phyloP scores from a whole-genome alignment of 83 land plant genomes.

The Picea abies region DNA sequence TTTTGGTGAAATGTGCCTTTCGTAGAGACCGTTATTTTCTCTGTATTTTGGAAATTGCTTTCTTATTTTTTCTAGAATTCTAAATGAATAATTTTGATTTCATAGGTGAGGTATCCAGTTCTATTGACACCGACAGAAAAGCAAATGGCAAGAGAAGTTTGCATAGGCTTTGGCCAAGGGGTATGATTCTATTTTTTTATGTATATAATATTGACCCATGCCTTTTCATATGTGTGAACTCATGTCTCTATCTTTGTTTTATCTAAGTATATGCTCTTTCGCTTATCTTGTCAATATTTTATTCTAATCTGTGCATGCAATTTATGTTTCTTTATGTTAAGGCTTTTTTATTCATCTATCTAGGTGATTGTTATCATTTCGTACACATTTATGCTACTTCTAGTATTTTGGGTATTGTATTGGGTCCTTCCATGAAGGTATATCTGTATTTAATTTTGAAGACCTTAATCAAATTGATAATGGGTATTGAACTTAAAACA shows the following conservation, averaged over 20 bases:
- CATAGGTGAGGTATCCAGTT: constrained; percentile 96
- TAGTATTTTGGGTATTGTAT: too few species aligned
- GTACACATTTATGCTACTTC: not conserved
- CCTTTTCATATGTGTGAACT: not conserved
- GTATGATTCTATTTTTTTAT: constrained; percentile 39
- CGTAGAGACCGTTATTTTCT: not conserved
- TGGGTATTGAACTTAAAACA: too few species aligned
- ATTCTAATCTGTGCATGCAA: not conserved
- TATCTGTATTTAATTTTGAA: too few species aligned
- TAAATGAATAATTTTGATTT: not conserved
- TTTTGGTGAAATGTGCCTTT: not conserved
- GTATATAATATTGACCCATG: not conserved
- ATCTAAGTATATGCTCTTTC: not conserved
- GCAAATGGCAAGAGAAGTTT: constrained; percentile 98
- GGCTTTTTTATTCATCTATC: not conserved
- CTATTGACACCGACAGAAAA: constrained; percentile 93
- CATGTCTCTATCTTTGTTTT: not conserved
- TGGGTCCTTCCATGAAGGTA: too few species aligned
- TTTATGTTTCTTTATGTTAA: not conserved
- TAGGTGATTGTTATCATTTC: not conserved
- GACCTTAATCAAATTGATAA: too few species aligned
- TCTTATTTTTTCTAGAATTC: not conserved
- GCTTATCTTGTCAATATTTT: constrained; percentile 1
- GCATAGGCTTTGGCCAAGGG: constrained; percentile 93
- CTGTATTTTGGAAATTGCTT: not conserved